Evolutionary conservation across 306 rosid species (phyloP).

Genomic region (Cicer pinnatifidum): DNA sequence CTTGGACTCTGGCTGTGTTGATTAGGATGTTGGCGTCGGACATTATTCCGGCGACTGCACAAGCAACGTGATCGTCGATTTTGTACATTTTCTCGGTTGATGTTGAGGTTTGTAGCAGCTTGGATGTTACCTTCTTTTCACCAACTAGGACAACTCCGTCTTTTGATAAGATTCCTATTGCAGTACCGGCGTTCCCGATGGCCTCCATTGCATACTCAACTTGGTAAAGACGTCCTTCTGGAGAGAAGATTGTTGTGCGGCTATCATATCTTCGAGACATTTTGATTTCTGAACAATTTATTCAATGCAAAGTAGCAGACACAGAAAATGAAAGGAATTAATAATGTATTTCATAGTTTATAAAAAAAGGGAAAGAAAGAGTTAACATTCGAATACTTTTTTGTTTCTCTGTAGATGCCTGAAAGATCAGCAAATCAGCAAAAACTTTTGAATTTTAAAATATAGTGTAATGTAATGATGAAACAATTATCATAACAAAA

Average conservation of each 20-base stretch:
- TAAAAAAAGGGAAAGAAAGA: background rate
- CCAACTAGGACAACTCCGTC: constrained; percentile 59
- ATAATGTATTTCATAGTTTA: background rate
- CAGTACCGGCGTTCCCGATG: constrained; percentile 61
- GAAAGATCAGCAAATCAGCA: background rate
- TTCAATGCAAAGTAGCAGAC: constrained; percentile 33
- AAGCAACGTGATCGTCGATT: constrained; percentile 61
- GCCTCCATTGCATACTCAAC: constrained; percentile 66
- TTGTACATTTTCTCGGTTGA: constrained; percentile 64
- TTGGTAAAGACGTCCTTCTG: constrained; percentile 63
- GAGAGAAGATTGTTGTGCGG: constrained; percentile 62
- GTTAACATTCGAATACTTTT: background rate
- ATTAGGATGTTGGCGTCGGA: constrained; percentile 61
- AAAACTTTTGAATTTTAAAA: background rate
- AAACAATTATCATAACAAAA: constrained; percentile 1
- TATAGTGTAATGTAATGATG: background rate
- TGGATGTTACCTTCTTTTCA: constrained; percentile 62
- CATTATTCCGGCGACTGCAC: constrained; percentile 64
- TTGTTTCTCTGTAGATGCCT: background rate
- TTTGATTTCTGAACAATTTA: constrained; percentile 30
- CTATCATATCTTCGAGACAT: constrained; percentile 67
- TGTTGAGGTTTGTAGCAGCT: constrained; percentile 59
- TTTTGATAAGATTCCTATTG: constrained; percentile 60
- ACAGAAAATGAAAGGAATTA: constrained; percentile 30
- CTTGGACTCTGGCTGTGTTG: constrained; percentile 60